Conservation (phyloP, 306 rosid species). For the Vigna radiata region DNA sequence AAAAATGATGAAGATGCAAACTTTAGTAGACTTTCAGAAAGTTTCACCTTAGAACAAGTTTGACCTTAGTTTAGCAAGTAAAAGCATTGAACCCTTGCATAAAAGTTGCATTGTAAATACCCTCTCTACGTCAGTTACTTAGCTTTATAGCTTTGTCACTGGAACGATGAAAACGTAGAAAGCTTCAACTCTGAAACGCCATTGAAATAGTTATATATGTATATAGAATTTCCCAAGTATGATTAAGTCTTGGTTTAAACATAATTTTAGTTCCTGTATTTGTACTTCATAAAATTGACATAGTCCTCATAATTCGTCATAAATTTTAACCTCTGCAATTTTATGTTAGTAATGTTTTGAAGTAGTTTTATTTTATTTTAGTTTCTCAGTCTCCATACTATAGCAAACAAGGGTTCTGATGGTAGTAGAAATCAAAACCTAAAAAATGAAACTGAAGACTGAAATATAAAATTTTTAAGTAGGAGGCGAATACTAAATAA, state of each 20-base stretch:
- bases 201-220: background rate
- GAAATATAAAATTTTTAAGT: background rate
- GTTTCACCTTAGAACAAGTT: background rate
- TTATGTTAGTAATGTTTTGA: background rate
- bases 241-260: background rate
- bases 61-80: background rate
- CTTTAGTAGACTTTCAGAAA: slow-evolving; percentile 10
- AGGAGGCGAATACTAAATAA: background rate
- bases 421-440: background rate
- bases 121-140: background rate
- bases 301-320: background rate
- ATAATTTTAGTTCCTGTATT: background rate
- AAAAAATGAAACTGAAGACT: background rate
- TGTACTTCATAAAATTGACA: background rate
- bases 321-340: background rate
- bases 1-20: slow-evolving; percentile 36
- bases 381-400: background rate
- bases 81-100: background rate
- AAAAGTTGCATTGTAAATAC: slow-evolving; percentile 1
- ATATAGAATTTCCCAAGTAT: slow-evolving; percentile 6
- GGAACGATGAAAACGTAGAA: background rate
- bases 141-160: background rate
- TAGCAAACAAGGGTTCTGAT: too few species aligned
- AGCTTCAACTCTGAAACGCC: slow-evolving; percentile 9
- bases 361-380: background rate